A percentile compares a stretch with the other conserved stretches of the same genome.
Conservation (phyloP, 2,329 filamentous ascomycete species). For the Apiospora arundinis region DNA sequence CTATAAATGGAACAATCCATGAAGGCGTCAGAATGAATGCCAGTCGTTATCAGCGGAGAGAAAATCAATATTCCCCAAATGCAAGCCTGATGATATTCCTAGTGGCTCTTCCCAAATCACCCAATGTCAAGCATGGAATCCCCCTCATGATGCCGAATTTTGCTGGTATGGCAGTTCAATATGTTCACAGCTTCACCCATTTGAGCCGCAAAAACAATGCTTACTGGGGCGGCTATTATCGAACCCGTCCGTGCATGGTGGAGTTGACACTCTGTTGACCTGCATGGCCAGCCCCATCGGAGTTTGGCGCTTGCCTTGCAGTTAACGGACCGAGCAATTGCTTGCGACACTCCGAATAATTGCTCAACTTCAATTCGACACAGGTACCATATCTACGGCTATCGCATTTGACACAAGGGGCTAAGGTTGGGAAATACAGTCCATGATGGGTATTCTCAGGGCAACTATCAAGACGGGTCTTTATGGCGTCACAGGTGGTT, state of each 20-base stretch:
- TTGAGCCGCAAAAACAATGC: conserved; percentile 4
- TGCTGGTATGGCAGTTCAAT: background rate
- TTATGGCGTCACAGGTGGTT: conserved; percentile 53
- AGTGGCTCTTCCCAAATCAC: background rate
- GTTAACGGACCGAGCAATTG: conserved; percentile 2
- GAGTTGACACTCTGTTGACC: background rate
- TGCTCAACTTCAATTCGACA: background rate
- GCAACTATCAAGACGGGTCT: conserved; percentile 50
- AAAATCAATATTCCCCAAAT: too few relatives aligned
- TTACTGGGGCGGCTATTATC: background rate
- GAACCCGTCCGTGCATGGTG: conserved; percentile 1
- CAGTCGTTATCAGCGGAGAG: background rate
- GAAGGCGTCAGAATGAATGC: too few relatives aligned
- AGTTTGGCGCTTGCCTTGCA: background rate
- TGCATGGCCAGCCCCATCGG: background rate
- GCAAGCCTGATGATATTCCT: background rate
- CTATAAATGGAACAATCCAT: background rate
- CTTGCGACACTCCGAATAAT: background rate
- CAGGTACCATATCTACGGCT: background rate
- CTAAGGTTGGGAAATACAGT: background rate
- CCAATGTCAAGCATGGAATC: background rate
- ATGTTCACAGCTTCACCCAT: background rate
- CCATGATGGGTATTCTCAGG: conserved; percentile 60
- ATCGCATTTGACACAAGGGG: background rate
- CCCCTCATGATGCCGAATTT: background rate